These are phyloP conservation scores for Populus tomentosa DNA, from an alignment of 441 rosid species.

Conservation along the genomic window DNA sequence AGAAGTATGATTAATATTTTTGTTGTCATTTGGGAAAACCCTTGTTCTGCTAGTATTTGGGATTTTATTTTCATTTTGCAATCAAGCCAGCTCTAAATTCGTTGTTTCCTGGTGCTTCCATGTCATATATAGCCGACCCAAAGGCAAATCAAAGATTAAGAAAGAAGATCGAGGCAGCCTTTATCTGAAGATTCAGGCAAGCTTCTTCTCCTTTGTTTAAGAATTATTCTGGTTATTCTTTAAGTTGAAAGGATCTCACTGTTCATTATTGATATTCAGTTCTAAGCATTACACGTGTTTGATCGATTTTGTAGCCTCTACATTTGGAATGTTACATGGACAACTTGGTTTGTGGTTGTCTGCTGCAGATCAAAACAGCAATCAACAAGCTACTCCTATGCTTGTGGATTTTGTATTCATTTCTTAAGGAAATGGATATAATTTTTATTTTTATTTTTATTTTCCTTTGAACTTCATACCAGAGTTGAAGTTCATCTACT, in stretches of 20 bases:
- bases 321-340: background rate
- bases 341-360: background rate
- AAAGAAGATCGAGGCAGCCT: conserved; percentile 2
- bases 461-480: background rate
- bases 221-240: background rate
- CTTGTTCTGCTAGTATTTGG: background rate
- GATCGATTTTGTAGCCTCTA: background rate
- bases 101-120: conserved; percentile 7
- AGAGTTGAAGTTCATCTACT: background rate
- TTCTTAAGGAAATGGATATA: background rate
- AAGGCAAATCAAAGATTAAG: background rate
- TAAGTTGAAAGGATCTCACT: background rate
- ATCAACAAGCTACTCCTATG: background rate
- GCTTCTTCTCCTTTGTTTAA: background rate
- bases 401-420: background rate
- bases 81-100: background rate
- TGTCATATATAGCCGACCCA: background rate
- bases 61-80: background rate
- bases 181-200: conserved; percentile 17
- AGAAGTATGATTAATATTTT: background rate
- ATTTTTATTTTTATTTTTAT: background rate
- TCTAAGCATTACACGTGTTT: background rate
- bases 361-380: background rate
- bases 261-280: background rate
- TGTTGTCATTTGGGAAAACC: background rate